Conservation (phyloP, 352 stramenopile species). For the Phytophthora multivora region DNA sequence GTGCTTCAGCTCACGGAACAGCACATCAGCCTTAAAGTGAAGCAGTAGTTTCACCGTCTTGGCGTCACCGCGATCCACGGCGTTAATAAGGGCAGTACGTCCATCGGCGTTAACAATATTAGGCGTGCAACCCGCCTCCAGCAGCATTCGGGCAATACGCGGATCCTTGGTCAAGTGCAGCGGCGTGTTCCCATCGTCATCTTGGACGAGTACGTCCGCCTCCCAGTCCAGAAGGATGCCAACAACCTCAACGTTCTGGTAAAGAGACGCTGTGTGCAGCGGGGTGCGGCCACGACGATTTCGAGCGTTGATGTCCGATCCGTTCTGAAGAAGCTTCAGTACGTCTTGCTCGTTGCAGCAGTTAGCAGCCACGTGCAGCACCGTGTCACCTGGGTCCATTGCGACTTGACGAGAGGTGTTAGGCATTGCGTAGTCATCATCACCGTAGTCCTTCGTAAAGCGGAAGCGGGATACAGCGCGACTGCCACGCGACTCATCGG, state of each 20-base stretch:
- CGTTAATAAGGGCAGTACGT: slow-evolving; percentile 79
- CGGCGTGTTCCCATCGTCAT: slow-evolving; percentile 86
- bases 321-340: slow-evolving; percentile 85
- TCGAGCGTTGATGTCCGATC: slow-evolving; percentile 83
- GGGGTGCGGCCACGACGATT: slow-evolving; percentile 82
- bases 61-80: slow-evolving; percentile 71
- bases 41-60: slow-evolving; percentile 81
- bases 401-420: slow-evolving; percentile 75
- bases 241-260: slow-evolving; percentile 84
- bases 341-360: slow-evolving; percentile 89
- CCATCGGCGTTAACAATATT: slow-evolving; percentile 87
- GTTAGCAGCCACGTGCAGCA: slow-evolving; percentile 86
- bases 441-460: slow-evolving; percentile 82
- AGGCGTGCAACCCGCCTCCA: slow-evolving; percentile 80
- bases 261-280: slow-evolving; percentile 81
- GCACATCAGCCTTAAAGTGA: slow-evolving; percentile 84
- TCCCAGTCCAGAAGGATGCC: slow-evolving; percentile 84
- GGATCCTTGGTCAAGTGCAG: slow-evolving; percentile 81
- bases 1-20: slow-evolving; percentile 88
- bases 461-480: slow-evolving; percentile 73
- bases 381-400: slow-evolving; percentile 87
- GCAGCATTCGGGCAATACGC: slow-evolving; percentile 78
- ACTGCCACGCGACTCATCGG: slow-evolving; percentile 25
- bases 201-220: slow-evolving; percentile 76
- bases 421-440: slow-evolving; percentile 49